phyloP scores from a whole-genome alignment of 2,329 filamentous ascomycete genomes.

The Cytospora leucostoma region DNA sequence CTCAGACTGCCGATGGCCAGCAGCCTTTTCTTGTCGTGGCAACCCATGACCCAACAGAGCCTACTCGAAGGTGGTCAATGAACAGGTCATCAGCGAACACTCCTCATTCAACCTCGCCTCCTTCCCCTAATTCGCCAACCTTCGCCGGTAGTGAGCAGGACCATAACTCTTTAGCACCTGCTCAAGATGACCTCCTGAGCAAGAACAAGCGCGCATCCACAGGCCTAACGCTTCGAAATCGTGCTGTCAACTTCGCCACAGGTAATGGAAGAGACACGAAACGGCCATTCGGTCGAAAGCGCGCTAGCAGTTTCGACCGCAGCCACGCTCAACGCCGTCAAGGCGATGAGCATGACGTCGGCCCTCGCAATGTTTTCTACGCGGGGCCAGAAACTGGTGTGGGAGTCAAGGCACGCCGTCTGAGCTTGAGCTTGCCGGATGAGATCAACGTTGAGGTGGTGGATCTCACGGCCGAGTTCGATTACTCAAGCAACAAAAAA shows the following conservation, averaged over 20 bases:
- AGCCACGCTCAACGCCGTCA: constrained; percentile 31
- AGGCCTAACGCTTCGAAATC: constrained; percentile 50
- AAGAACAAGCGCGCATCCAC: constrained; percentile 56
- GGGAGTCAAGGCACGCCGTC: constrained; percentile 75
- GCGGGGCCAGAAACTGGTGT: constrained; percentile 67
- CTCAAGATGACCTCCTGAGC: constrained; percentile 47
- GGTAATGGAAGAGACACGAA: constrained; percentile 33
- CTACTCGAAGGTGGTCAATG: constrained; percentile 49
- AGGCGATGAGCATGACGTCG: constrained; percentile 30
- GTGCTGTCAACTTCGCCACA: constrained; percentile 50
- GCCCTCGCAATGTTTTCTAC: constrained; percentile 35
- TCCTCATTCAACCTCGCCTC: constrained; percentile 49
- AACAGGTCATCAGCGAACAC: constrained; percentile 48
- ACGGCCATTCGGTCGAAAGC: constrained; percentile 34
- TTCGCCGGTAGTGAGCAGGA: constrained; percentile 40
- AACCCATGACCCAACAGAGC: constrained; percentile 24
- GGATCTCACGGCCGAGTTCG: constrained; percentile 69
- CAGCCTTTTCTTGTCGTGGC: constrained; percentile 28
- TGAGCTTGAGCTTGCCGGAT: constrained; percentile 73
- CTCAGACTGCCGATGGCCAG: constrained; percentile 38
- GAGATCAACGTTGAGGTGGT: constrained; percentile 72
- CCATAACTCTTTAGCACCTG: constrained; percentile 40
- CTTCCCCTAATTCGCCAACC: constrained; percentile 49
- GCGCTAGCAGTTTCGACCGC: constrained; percentile 54
- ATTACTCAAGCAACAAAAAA: constrained; percentile 65